phyloP scores from a whole-genome alignment of 768 basidiomycete genomes.

The Tylopilus sp. region DNA sequence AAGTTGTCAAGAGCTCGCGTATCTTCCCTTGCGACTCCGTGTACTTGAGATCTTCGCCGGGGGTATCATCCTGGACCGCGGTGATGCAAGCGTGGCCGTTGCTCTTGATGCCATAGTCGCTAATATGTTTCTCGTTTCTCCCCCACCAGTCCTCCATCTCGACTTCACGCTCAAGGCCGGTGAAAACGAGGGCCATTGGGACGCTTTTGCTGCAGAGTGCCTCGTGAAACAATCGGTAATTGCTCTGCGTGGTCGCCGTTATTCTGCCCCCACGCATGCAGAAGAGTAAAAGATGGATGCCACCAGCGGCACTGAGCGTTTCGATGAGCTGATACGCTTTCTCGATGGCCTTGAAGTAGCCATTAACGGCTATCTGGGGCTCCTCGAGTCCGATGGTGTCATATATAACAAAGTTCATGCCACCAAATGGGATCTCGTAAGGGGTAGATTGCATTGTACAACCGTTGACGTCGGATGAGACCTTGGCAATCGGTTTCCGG shows the following conservation, averaged over 20 bases:
- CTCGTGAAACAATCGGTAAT: conserved; percentile 38
- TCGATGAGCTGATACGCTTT: conserved; percentile 32
- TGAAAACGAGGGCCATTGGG: conserved; percentile 39
- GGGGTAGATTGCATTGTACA: conserved; percentile 34
- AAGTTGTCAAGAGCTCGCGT: conserved; percentile 15
- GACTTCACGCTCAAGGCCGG: conserved; percentile 37
- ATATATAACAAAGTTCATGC: conserved; percentile 22
- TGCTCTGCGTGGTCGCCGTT: too few species aligned
- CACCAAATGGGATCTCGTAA: conserved; percentile 26
- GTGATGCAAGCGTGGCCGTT: conserved; percentile 32
- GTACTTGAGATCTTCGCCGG: conserved; percentile 21
- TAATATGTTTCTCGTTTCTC: conserved; percentile 24
- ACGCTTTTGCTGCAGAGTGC: conserved; percentile 37
- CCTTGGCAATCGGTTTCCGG: conserved; percentile 16
- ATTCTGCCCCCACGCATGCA: too few species aligned
- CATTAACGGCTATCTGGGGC: too few species aligned
- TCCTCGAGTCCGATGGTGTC: conserved; percentile 37
- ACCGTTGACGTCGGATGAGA: conserved; percentile 29
- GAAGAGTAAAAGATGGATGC: too few species aligned
- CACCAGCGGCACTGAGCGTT: conserved; percentile 26
- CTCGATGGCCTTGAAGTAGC: conserved; percentile 27
- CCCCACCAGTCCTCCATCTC: conserved; percentile 36
- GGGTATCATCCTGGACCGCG: conserved; percentile 22
- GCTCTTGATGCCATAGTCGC: conserved; percentile 21
- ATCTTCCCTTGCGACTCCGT: conserved; percentile 20